A percentile compares a stretch with the other conserved stretches of the same genome.
Conservation (phyloP, 805 yeast species). For the Henningerozyma blattae region DNA sequence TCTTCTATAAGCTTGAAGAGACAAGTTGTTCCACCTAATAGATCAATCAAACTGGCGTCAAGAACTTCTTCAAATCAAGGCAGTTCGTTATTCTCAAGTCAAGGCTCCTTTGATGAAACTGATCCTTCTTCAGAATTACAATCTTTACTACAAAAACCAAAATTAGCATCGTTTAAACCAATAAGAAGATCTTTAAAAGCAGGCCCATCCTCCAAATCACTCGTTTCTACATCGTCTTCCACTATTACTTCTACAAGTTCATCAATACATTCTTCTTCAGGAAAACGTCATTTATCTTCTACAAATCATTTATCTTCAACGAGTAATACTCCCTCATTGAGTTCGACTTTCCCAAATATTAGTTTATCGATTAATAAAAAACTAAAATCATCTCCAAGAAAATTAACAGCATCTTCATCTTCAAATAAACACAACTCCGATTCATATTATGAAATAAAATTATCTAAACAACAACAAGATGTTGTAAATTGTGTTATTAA, state of each 20-base stretch:
- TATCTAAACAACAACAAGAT: conserved; percentile 37
- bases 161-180: conserved; percentile 18
- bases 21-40: too few relatives aligned
- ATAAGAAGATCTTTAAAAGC: conserved; percentile 7
- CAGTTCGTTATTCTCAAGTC: conserved; percentile 14
- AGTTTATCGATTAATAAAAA: conserved; percentile 7
- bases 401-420: conserved; percentile 1
- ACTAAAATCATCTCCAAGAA: too few relatives aligned
- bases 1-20: too few relatives aligned
- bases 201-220: conserved; percentile 2
- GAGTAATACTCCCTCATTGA: not conserved
- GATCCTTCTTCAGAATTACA: conserved; percentile 16
- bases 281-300: conserved; percentile 10
- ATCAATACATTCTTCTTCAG: not conserved
- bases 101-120: conserved; percentile 25
- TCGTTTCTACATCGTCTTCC: not conserved
- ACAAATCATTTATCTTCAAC: not conserved
- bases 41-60: too few relatives aligned
- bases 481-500: conserved; percentile 43
- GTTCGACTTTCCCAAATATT: conserved; percentile 9
- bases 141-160: conserved; percentile 10
- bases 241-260: conserved; percentile 1
- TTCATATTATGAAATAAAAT: conserved; percentile 3
- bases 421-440: not conserved
- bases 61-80: conserved; percentile 1